Percentiles rank a stretch among this genome's conserved stretches.
These are phyloP conservation scores for Fusarium illudens DNA, from an alignment of 2,329 filamentous ascomycete species.

Conservation along the genomic window DNA sequence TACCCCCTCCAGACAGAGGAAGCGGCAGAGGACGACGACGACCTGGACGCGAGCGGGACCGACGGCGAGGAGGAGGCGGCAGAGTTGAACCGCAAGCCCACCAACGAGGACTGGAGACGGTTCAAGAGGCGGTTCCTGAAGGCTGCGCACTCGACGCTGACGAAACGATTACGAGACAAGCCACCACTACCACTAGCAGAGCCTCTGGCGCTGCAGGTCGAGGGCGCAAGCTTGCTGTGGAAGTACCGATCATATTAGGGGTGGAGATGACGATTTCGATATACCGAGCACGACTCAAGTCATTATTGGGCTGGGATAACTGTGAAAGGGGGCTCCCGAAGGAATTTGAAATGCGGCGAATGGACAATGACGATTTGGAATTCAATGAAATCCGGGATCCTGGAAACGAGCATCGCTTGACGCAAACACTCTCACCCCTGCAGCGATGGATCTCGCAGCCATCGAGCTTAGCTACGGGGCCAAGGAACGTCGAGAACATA, in stretches of 20 bases:
- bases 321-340: background rate
- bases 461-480: background rate
- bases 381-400: background rate
- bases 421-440: slow-evolving; percentile 6
- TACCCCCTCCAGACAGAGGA: slow-evolving; percentile 21
- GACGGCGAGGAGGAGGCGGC: slow-evolving; percentile 17
- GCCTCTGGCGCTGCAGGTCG: slow-evolving; percentile 11
- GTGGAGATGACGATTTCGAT: background rate
- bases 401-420: background rate
- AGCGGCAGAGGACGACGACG: slow-evolving; percentile 4
- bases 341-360: background rate
- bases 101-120: slow-evolving; percentile 33
- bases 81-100: slow-evolving; percentile 27
- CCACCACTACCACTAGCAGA: slow-evolving; percentile 1
- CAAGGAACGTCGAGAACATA: background rate
- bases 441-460: background rate
- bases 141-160: slow-evolving; percentile 19
- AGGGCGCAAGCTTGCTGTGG: slow-evolving; percentile 30
- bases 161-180: slow-evolving; percentile 6
- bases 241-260: slow-evolving; percentile 22
- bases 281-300: background rate
- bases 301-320: background rate
- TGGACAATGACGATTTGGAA: background rate
- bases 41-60: slow-evolving; percentile 3
- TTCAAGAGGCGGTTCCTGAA: slow-evolving; percentile 31